Conservation (phyloP, 257 asterid genomes). For the Solanum lycopersicoides region DNA sequence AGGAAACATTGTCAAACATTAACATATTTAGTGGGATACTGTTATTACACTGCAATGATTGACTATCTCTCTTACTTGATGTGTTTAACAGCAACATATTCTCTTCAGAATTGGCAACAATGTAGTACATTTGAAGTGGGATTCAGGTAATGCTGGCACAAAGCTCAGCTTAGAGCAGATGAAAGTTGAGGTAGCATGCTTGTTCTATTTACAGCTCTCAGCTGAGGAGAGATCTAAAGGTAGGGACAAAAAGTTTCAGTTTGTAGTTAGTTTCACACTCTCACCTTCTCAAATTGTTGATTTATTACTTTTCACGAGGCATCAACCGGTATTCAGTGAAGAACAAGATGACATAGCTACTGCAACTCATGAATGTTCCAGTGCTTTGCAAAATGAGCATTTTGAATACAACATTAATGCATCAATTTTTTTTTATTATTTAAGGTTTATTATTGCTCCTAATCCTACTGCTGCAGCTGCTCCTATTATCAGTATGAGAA, state of each 20-base stretch:
- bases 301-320: not conserved
- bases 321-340: not conserved
- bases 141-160: slow-evolving; percentile 25
- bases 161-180: slow-evolving; percentile 53
- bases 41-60: not conserved
- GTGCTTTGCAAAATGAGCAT: not conserved
- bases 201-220: slow-evolving; percentile 59
- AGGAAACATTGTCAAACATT: not conserved
- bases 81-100: slow-evolving; percentile 44
- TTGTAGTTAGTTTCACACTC: slow-evolving; percentile 3
- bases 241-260: slow-evolving; percentile 10
- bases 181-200: slow-evolving; percentile 79
- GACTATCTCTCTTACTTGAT: slow-evolving; percentile 3
- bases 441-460: not conserved
- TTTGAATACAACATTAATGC: not conserved
- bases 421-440: not conserved
- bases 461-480: not conserved
- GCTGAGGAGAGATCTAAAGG: slow-evolving; percentile 69
- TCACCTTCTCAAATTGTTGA: not conserved
- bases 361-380: not conserved
- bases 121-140: slow-evolving; percentile 35
- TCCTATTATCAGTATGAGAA: not conserved
- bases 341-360: not conserved
- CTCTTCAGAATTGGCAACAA: slow-evolving; percentile 49
- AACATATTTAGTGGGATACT: not conserved